These are phyloP conservation scores for Acorus calamus DNA, from an alignment of 106 monocot genomes.

Conservation along the genomic window DNA sequence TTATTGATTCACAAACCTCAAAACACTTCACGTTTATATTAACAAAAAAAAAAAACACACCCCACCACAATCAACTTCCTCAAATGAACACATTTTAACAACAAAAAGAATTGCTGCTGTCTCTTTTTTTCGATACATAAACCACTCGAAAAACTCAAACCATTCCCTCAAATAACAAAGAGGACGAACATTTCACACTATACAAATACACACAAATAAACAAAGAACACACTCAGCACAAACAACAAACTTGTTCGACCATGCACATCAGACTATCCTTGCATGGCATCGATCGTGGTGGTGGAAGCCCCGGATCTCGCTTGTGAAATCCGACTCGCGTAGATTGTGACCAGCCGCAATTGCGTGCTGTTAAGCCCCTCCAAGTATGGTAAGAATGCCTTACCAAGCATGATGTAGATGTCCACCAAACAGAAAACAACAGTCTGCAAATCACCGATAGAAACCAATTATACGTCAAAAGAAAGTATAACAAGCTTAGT, in stretches of 20 bases:
- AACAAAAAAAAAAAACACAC: no score
- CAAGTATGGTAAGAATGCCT: constrained; percentile 79
- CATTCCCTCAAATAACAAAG: no score
- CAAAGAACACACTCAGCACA: background rate
- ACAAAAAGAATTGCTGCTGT: no score
- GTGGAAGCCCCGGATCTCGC: constrained; percentile 51
- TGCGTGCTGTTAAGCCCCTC: constrained; percentile 97
- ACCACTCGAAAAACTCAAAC: no score
- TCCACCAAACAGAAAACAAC: constrained; percentile 99
- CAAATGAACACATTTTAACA: no score
- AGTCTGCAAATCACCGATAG: constrained; percentile 31
- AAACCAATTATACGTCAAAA: background rate
- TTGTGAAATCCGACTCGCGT: constrained; percentile 90
- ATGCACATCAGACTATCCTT: constrained; percentile 16
- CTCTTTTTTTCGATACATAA: no score
- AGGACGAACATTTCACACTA: constrained; percentile 1
- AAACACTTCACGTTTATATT: no score
- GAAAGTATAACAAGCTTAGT: no score
- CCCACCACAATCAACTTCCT: no score
- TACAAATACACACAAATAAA: constrained; percentile 32
- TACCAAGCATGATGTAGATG: constrained; percentile 93
- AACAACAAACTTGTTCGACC: background rate
- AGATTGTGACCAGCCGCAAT: constrained; percentile 78
- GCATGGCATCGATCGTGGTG: constrained; percentile 35
- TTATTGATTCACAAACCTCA: no score